Base-by-base conservation (phyloP, 78 protist species). In the Speleostelium caveatum region DNA sequence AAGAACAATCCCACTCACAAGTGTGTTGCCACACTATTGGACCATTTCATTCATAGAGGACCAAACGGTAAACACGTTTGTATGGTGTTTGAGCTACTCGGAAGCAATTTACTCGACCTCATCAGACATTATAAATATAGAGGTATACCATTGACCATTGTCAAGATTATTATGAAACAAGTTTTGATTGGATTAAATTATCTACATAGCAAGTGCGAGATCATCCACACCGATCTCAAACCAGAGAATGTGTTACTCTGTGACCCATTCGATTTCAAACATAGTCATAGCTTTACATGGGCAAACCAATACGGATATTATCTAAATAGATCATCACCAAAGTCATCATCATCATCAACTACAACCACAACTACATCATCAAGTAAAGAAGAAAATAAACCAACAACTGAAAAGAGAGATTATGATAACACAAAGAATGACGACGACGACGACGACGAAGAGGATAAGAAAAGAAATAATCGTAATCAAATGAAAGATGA, bases 181-280 rank as follows among this genome's bases (percentile, higher is more conserved):
- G 85, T 89, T 0, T 62, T 94, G 17, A 41, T 33, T 16, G 99
- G 96, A 0, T 95, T 98, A 21, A 97, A 94, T 66, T 95, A 94
- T 68, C 58, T 97, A 42, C 99, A 98, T 94, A 33, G 69, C 3
- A 28, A 87, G 65, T 94, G 97, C 87, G 16, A 24, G 21, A 95
- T 98, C 83, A 96, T 98, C 51, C 99, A 98, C 93, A 98, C 99
- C 0, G 99, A 98, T 78, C 75, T 98, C 59, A 98, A 98, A 69
- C 99, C 99, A 1, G 99, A 98, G 83, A 98, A 98, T 69, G 96
- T 97, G 17, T 86, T 97, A 7, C 73, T 97, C 38, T 30, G n/a
- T 3, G 2, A 62, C 3, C 38, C 68, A 22, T 62, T 92, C 30
- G 71, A 74, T 39, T 41, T 41, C 28, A 1, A 55, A 72, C 42